phyloP scores from a whole-genome alignment of 2,329 filamentous ascomycete genomes.

The Microsporum ferrugineum region DNA sequence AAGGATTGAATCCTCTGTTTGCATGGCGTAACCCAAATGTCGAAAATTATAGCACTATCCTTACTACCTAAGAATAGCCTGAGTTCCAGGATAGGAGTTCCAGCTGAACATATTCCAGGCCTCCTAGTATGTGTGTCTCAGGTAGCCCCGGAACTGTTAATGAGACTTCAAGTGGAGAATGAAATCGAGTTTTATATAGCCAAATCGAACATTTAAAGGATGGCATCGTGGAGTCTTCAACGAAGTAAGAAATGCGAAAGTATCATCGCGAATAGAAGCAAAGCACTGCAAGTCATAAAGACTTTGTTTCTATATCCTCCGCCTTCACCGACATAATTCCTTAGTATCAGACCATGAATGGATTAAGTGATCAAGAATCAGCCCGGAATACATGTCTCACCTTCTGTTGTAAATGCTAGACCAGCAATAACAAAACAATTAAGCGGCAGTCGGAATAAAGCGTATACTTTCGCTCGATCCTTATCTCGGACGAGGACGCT shows the following conservation, averaged over 20 bases:
- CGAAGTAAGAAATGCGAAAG: slow-evolving; percentile 7
- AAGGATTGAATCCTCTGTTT: background rate
- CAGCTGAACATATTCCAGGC: background rate
- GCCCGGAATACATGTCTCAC: slow-evolving; percentile 12
- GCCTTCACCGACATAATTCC: background rate
- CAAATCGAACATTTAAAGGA: background rate
- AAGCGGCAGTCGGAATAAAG: slow-evolving; percentile 46
- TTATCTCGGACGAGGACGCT: slow-evolving; percentile 45
- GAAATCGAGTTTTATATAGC: background rate
- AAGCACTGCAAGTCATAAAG: slow-evolving; percentile 22
- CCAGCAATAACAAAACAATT: slow-evolving; percentile 47
- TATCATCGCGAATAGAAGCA: slow-evolving; percentile 8
- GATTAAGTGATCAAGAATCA: background rate
- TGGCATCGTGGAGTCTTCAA: background rate
- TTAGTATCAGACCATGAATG: background rate
- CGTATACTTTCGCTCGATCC: slow-evolving; percentile 45
- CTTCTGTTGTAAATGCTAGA: slow-evolving; percentile 38
- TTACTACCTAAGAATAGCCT: background rate
- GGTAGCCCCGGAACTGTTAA: background rate
- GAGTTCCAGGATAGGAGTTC: background rate
- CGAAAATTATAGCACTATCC: background rate
- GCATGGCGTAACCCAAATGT: background rate
- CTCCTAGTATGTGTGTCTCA: background rate
- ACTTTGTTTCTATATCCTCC: slow-evolving; percentile 22
- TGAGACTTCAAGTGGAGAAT: background rate